Evolutionary conservation across 441 rosid species (phyloP).

Genomic region (Croton laevigatus): DNA sequence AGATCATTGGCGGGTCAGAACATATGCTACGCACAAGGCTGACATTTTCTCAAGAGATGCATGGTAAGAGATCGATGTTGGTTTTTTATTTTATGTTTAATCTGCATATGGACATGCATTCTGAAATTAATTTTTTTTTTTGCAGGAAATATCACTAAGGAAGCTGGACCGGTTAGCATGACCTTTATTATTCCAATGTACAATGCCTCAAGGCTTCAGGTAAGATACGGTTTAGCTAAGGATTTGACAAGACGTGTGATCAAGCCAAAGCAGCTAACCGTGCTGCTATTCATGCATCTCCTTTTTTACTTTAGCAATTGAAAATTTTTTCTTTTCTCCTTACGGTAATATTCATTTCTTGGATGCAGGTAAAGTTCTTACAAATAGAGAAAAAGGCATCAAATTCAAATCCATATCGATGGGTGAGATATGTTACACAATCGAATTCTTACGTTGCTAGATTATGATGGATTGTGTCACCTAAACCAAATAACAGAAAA

Average conservation of each 20-base stretch:
- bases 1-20: slow-evolving; percentile 44
- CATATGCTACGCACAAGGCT: slow-evolving; percentile 41
- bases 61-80: slow-evolving; percentile 25
- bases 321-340: not conserved
- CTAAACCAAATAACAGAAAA: not conserved
- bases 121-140: not conserved
- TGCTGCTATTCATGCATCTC: not conserved
- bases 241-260: not conserved
- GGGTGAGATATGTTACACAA: slow-evolving; percentile 90
- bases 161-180: slow-evolving; percentile 91
- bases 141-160: slow-evolving; percentile 75
- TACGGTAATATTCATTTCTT: not conserved
- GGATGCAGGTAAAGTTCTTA: slow-evolving; percentile 82
- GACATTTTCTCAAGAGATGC: slow-evolving; percentile 37
- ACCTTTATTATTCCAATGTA: slow-evolving; percentile 83
- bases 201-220: slow-evolving; percentile 79
- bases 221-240: slow-evolving; percentile 22
- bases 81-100: not conserved
- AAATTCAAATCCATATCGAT: slow-evolving; percentile 73
- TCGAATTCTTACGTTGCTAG: slow-evolving; percentile 88
- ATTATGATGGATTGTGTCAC: slow-evolving; percentile 30
- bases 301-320: not conserved
- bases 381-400: slow-evolving; percentile 78
- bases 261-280: not conserved
- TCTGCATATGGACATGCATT: not conserved